Evolutionary conservation across 306 rosid genomes (phyloP).

Genomic region (Sophora flavescens): DNA sequence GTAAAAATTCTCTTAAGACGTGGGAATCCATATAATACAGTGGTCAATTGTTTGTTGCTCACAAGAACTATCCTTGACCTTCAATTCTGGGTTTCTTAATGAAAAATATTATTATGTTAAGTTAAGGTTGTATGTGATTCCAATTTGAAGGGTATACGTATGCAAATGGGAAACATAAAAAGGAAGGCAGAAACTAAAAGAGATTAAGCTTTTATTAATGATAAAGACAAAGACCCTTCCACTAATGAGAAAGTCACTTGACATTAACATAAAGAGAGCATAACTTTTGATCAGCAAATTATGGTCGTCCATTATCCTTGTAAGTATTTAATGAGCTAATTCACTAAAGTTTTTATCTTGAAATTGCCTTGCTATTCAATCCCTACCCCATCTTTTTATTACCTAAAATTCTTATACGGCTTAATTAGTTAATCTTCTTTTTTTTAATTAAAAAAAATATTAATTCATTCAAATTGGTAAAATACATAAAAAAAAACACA

Average conservation of each 20-base stretch:
- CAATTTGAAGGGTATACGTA: constrained; percentile 8
- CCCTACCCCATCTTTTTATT: background rate
- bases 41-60: constrained; percentile 8
- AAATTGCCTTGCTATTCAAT: constrained; percentile 1
- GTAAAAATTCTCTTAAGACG: background rate
- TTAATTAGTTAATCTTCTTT: too few relatives aligned
- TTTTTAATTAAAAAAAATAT: too few relatives aligned
- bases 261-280: constrained; percentile 41
- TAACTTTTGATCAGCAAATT: constrained; percentile 37
- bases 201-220: constrained; percentile 37
- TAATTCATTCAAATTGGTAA: too few relatives aligned
- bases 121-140: constrained; percentile 4
- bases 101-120: background rate
- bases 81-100: background rate
- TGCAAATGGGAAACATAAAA: constrained; percentile 7
- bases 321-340: background rate
- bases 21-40: constrained; percentile 27
- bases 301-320: constrained; percentile 7
- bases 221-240: constrained; percentile 57
- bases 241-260: constrained; percentile 43
- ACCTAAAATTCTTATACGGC: background rate
- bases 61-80: background rate
- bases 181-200: background rate
- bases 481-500: too few relatives aligned
- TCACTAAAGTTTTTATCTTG: constrained; percentile 2